phyloP scores from a whole-genome alignment of 768 basidiomycete genomes.

The Phaeolepiota aurea region DNA sequence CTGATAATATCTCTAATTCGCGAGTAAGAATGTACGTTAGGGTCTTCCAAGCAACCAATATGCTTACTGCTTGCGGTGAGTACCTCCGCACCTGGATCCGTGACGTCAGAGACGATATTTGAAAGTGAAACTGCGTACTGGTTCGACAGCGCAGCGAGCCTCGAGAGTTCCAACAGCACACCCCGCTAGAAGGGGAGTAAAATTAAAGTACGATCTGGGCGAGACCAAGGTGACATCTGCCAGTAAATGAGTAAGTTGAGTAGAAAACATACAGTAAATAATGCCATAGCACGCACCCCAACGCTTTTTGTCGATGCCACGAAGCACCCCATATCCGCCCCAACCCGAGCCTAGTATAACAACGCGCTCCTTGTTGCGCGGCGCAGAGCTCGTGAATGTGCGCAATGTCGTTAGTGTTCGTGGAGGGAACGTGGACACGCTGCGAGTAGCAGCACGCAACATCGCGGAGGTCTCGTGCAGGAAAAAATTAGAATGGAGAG shows the following conservation, averaged over 20 bases:
- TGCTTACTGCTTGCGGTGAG: slow-evolving; percentile 45
- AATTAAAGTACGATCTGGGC: slow-evolving; percentile 62
- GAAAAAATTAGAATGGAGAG: background rate
- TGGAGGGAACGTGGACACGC: no score
- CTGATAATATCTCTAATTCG: slow-evolving; percentile 60
- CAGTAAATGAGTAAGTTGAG: slow-evolving; percentile 1
- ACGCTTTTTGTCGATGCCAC: slow-evolving; percentile 59
- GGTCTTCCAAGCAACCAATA: no score
- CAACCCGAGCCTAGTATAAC: slow-evolving; percentile 73
- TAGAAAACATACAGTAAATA: slow-evolving; percentile 1
- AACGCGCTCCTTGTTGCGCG: slow-evolving; percentile 33
- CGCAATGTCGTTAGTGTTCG: slow-evolving; percentile 10
- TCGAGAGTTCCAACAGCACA: slow-evolving; percentile 81
- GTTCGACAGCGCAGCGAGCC: slow-evolving; percentile 73
- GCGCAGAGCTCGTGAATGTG: slow-evolving; percentile 28
- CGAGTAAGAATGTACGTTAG: no score
- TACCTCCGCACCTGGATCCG: slow-evolving; percentile 40
- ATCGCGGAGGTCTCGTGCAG: no score
- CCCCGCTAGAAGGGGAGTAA: slow-evolving; percentile 58
- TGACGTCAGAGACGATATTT: background rate
- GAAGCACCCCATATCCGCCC: slow-evolving; percentile 68
- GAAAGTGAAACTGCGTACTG: slow-evolving; percentile 29
- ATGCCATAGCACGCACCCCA: slow-evolving; percentile 37
- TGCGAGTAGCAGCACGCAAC: no score
- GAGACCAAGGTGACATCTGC: slow-evolving; percentile 61